Evolutionary conservation across 441 rosid genomes (phyloP), one percentile per base, ranked within the genome.

Genomic region (Populus hybrid): DNA sequence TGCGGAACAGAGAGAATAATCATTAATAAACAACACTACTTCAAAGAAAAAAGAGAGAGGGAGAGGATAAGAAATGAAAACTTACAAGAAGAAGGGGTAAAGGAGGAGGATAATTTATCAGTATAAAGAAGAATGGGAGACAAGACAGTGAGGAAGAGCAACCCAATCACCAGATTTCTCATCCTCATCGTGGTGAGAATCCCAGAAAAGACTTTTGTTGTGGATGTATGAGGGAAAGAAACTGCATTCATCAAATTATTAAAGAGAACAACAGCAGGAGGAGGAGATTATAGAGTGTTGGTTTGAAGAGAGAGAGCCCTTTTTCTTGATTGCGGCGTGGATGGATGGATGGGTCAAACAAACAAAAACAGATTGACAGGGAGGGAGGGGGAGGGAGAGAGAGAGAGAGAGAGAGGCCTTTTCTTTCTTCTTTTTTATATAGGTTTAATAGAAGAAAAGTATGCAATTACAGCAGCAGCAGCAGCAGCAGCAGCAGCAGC

Each of bases 71-170:
- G 72, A 68, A 67, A 65, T 81, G 73, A 9, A 68, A 29, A 78
- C 82, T 42, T 76, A 91, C 87, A 84, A 16, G 88, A 3, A 29
- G 31, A 80, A 74, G 84, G 73, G n/a, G 75, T 83, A 86, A 83
- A 86, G 76, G 94, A 28, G 75, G 87, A 69, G 77, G 31, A 29
- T 29, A 85, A 77, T 29, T 86, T 75, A 66, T 89, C 89, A 53
- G 90, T 82, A 85, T 89, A 91, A 78, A 91, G 86, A 63, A 90
- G 28, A 74, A 93, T 86, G 31, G 96, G 98, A 78, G 98, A 88
- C 23, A 86, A 75, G 1, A 92, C 98, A 14, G 98, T 91, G 45
- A 89, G 74, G 68, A 87, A 76, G 1, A 93, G 84, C 88, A 93
- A 77, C 73, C 81, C 78, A 67, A 89, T 77, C 70, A 93, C 98